Evolutionary conservation across 257 asterid species (phyloP).

Genomic region (Nicotiana otophora): DNA sequence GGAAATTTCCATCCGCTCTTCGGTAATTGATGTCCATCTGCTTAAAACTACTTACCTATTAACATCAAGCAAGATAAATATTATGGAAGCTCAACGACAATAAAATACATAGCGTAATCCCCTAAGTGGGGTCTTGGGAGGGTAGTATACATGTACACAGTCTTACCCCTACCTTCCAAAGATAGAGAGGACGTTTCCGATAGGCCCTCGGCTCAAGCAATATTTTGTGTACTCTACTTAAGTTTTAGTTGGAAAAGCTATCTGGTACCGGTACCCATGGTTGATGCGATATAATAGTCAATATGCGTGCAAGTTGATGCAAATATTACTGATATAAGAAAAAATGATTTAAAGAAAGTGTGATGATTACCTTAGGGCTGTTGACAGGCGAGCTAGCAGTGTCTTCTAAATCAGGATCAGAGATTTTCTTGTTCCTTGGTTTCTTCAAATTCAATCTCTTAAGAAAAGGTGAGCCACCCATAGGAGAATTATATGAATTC

Average conservation of each 20-base stretch:
- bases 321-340: background rate
- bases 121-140: accelerated
- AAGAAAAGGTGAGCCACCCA: conserved; percentile 19
- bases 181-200: no score
- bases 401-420: conserved; percentile 55
- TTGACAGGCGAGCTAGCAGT: conserved; percentile 75
- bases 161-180: no score
- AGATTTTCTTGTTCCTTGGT: conserved; percentile 21
- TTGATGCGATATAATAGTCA: no score
- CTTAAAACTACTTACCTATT: conserved; percentile 42
- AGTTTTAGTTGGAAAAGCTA: background rate
- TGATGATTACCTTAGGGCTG: conserved; percentile 61
- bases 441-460: conserved; percentile 39
- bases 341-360: background rate
- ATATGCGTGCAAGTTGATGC: background rate
- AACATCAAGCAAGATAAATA: background rate
- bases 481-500: background rate
- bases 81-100: no score
- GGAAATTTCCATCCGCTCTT: conserved; percentile 24
- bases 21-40: conserved; percentile 29
- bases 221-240: background rate
- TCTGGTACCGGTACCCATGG: background rate
- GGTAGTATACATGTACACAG: no score
- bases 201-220: no score
- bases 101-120: no score